Percentiles rank a stretch among this genome's conserved stretches.
Evolutionary conservation across 306 rosid species (phyloP).

Genomic region (Vachellia collinsii): DNA sequence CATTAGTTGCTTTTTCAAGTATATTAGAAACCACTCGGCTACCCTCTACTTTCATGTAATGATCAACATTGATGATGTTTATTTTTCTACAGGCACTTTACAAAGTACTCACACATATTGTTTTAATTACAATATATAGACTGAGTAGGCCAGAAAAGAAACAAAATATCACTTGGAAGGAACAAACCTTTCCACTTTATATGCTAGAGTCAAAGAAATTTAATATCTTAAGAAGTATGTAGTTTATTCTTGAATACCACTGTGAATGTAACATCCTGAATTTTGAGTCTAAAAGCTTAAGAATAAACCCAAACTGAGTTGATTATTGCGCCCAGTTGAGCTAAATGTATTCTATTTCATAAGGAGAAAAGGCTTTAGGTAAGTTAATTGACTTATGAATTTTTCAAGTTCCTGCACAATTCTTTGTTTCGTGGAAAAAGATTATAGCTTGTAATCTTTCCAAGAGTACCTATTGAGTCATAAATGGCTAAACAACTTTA

Average conservation of each 20-base stretch:
- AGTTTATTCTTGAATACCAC: not conserved
- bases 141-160: not conserved
- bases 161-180: not conserved
- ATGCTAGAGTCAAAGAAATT: not conserved
- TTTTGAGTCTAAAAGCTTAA: too few relatives aligned
- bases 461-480: too few relatives aligned
- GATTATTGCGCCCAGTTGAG: too few relatives aligned
- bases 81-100: not conserved
- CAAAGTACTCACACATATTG: not conserved
- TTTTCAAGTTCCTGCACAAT: too few relatives aligned
- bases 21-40: not conserved
- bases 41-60: not conserved
- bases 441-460: too few relatives aligned
- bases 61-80: not conserved
- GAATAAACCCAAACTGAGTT: too few relatives aligned
- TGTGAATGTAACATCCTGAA: not conserved
- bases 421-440: too few relatives aligned
- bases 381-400: too few relatives aligned
- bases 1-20: not conserved
- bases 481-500: too few relatives aligned
- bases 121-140: not conserved
- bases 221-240: conserved; percentile 10
- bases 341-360: too few relatives aligned
- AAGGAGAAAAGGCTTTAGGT: too few relatives aligned
- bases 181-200: not conserved